Evolutionary conservation across 2,329 filamentous ascomycete species (phyloP), one percentile per base, ranked within the genome.

Genomic region (Arachnopeziza araneosa): DNA sequence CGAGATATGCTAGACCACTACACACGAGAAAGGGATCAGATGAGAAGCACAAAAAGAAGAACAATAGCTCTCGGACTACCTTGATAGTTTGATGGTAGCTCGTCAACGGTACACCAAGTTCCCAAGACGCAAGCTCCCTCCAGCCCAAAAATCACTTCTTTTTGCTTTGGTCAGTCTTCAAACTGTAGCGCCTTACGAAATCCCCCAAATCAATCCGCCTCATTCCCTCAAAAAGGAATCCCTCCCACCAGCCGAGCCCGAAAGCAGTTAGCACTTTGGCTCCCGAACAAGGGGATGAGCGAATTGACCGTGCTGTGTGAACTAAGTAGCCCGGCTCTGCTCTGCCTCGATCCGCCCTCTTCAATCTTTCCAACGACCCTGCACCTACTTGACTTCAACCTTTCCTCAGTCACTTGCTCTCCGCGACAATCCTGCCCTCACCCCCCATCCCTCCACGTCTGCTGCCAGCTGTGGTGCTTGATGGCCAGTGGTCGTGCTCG

Each of bases 401-500:
- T 14, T 24, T 52, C 50, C 17, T 52, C 50, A 22, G 9, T 24
- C 50, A 14, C 50, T n/a, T 52, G 10, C n/a, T 12, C 50, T 17
- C 50, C 50, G 19, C 49, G 21, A 22, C 50, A 5, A 22, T 52
- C 50, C 50, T 24, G 21, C 50, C 50, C 50, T 24, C 50, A 52
- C n/a, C 50, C 24, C 49, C 14, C 48, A 50, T 50, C n/a, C 14
- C 50, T 52, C 50, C 21, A 23, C 50, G 10, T 52, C 54, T 57
- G 54, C 53, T 53, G 36, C 57, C 60, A 44, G 58, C 48, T 50
- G 55, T 55, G 48, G 66, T 60, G 63, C 59, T 69, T 66, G 65
- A 68, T 69, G 67, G 67, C 63, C 61, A 67, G 68, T 60, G 60
- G 58, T 60, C 62, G 64, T 64, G 64, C 55, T 54, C 36, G 6